A percentile compares a stretch with the other conserved stretches of the same genome.
Evolutionary conservation across 192 early-diverging fungal genomes (phyloP).

Genomic region (Backusella macrospora): DNA sequence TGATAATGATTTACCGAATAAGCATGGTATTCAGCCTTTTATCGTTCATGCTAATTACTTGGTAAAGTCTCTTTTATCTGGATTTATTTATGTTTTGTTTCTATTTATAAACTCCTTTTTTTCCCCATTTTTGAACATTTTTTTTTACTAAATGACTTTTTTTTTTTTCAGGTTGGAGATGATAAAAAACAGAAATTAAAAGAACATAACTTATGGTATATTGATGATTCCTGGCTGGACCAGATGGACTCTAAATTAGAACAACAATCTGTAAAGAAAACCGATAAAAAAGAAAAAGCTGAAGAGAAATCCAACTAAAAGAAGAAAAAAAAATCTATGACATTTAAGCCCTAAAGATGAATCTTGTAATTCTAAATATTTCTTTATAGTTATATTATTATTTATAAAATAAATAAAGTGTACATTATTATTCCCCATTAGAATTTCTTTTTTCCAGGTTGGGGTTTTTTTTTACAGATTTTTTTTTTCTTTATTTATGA

Average conservation of each 20-base stretch:
- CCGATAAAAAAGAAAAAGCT: neutral
- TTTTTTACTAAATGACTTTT: neutral
- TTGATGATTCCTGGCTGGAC: conserved; percentile 23
- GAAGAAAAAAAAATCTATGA: neutral
- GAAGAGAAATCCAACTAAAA: neutral
- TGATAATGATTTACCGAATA: conserved; percentile 9
- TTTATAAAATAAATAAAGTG: neutral
- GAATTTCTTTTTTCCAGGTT: neutral
- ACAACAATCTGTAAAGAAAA: neutral
- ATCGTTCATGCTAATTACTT: conserved; percentile 38
- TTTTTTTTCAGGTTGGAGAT: conserved; percentile 19
- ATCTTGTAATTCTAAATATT: conserved; percentile 8
- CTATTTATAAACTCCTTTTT: neutral
- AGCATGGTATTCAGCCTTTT: conserved; percentile 19
- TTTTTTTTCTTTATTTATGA: neutral
- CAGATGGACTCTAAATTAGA: conserved; percentile 18
- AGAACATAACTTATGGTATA: conserved; percentile 18
- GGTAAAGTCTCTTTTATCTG: conserved; percentile 10
- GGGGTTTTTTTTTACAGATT: conserved; percentile 11
- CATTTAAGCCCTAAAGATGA: neutral
- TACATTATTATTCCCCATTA: neutral
- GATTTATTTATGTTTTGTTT: neutral
- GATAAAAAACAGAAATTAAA: conserved; percentile 25
- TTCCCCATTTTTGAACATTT: neutral
- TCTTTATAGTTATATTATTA: neutral